Percentiles rank a stretch among this genome's conserved stretches.
Evolutionary conservation across 805 yeast species (phyloP).

Genomic region (Ogataea trehaloabstinens): DNA sequence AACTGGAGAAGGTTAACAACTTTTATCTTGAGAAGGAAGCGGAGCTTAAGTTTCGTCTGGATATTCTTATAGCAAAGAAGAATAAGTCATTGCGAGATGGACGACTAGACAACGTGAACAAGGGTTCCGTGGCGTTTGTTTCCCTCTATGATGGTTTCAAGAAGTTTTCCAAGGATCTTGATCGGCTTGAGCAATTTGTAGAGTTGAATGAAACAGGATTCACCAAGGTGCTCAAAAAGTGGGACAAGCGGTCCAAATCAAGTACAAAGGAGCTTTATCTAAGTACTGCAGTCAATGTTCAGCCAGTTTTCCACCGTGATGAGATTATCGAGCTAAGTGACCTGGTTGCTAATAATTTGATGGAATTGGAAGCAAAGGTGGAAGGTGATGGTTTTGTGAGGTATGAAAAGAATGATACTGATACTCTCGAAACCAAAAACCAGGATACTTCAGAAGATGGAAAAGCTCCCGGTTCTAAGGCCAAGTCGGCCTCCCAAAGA

Average conservation of each 20-base stretch:
- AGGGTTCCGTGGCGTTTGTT: constrained; percentile 72
- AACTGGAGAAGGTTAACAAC: constrained; percentile 90
- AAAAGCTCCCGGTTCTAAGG: not conserved
- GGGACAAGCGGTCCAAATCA: constrained; percentile 96
- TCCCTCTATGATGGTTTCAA: constrained; percentile 86
- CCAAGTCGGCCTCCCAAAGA: not conserved
- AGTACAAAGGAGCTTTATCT: constrained; percentile 91
- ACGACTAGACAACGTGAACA: constrained; percentile 44
- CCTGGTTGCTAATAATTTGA: constrained; percentile 57
- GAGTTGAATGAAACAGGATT: constrained; percentile 95
- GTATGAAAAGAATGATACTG: constrained; percentile 19
- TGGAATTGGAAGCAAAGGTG: constrained; percentile 74
- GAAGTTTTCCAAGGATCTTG: constrained; percentile 84
- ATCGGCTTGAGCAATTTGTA: constrained; percentile 86
- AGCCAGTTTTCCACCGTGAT: constrained; percentile 91
- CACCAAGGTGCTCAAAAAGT: constrained; percentile 90
- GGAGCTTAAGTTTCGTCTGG: constrained; percentile 75
- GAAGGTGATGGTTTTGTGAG: constrained; percentile 36
- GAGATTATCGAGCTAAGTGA: constrained; percentile 85
- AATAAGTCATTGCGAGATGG: constrained; percentile 39
- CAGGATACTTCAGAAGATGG: constrained; percentile 3
- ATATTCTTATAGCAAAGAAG: constrained; percentile 72
- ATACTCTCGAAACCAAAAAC: constrained; percentile 1
- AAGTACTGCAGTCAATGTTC: constrained; percentile 91
- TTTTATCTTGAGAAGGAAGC: constrained; percentile 90